These are phyloP conservation scores for Papiliotrema fonsecae DNA, from an alignment of 1,284 basidiomycete genomes.

Conservation along the genomic window DNA sequence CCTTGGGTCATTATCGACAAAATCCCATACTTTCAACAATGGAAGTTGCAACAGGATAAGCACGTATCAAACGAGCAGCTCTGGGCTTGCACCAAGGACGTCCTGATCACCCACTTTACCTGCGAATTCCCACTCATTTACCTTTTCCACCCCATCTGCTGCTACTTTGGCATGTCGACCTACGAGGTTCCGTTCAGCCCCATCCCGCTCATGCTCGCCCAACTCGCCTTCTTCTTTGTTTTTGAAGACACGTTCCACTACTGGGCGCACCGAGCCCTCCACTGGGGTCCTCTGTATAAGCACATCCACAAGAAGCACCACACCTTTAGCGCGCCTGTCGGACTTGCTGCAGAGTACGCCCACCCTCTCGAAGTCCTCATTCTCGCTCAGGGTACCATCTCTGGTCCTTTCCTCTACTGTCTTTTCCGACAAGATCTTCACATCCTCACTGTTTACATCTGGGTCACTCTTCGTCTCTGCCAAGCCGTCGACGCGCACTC, in stretches of 20 bases:
- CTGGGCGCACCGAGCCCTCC: constrained; percentile 78
- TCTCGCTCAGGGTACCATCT: constrained; percentile 75
- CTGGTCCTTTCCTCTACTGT: constrained; percentile 79
- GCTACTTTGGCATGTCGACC: constrained; percentile 82
- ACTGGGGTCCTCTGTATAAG: constrained; percentile 89
- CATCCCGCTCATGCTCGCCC: constrained; percentile 64
- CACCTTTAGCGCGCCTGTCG: constrained; percentile 21
- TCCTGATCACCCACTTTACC: constrained; percentile 92
- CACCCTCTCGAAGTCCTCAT: constrained; percentile 93
- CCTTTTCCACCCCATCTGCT: constrained; percentile 93
- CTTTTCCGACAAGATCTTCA: constrained; percentile 53
- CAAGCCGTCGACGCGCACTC: constrained; percentile 97
- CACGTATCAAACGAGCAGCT: constrained; percentile 75
- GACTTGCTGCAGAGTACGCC: constrained; percentile 86
- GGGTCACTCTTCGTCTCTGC: constrained; percentile 90
- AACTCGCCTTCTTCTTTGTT: constrained; percentile 87
- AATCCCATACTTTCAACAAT: constrained; percentile 87
- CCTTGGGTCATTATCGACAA: constrained; percentile 96
- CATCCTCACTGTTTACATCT: constrained; percentile 87
- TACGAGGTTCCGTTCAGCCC: constrained; percentile 83
- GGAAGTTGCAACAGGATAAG: constrained; percentile 86
- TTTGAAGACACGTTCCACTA: constrained; percentile 91
- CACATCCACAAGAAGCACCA: constrained; percentile 98
- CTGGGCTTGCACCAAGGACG: constrained; percentile 94
- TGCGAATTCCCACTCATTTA: constrained; percentile 94